Base-by-base conservation (phyloP, 768 basidiomycete genomes). In the Brasilioporus rufonigricans region DNA sequence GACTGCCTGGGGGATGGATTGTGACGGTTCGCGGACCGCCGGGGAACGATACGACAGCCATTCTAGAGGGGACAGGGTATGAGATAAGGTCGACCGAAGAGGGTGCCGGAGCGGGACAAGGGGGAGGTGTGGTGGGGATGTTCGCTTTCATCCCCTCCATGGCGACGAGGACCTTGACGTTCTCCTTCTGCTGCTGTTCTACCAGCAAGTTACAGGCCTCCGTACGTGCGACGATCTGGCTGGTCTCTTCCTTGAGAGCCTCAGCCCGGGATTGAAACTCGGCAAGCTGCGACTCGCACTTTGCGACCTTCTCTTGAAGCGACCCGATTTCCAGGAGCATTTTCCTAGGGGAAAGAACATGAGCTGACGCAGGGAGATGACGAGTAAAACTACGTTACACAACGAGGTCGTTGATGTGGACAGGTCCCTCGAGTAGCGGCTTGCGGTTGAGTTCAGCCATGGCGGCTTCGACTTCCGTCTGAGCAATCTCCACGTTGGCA, bases 1-100 rank as follows among this genome's bases (percentile, higher is more conserved):
- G 53, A 26, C 60, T 58, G 5, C 19, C 19, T 0, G 60, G 66
- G 4, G 65, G 60, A 8, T 66, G 63, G 11, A 65, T 62, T 1
- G 65, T 66, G 36, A 65, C 2, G 21, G 65, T 59, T 14, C 65
- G 62, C 3, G 63, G 46, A 5, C 63, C 57, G 0, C 65, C 65
- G 4, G 62, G 65, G 16, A 65, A 66, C 0, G 59, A 56, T 24
- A 62, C 18, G 27, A 52, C 9, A 5, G 60, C 63, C 21, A 13
- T 24, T 13, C 19, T 49, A 40, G 57, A 50, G 4, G 55, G 36
- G 19, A 35, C 29, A 36, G 39, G 53, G 2, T 18, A 24, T 2
- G 13, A 8, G 2, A 0, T 0, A 23, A 50, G 3, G 29, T 56
- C 48, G 12, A 19, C 18, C 18, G 55, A 48, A 16, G 56, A 55